phyloP scores from a whole-genome alignment of 169 alveolate genomes.

The Cryptosporidium muris region DNA sequence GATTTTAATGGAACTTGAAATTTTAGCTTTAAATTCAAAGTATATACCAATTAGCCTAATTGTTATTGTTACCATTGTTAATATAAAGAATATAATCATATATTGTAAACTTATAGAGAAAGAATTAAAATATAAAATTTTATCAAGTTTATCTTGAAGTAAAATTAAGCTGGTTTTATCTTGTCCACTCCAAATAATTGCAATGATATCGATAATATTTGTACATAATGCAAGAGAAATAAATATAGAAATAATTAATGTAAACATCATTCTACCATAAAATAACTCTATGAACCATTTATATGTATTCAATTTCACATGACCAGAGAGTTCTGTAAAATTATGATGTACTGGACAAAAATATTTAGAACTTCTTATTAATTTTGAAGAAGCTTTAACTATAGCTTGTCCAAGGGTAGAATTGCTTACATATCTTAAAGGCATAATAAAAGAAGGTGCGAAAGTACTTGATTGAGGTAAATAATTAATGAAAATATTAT shows the following conservation, averaged over 20 bases:
- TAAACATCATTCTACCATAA: constrained; percentile 38
- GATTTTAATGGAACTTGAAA: constrained; percentile 15
- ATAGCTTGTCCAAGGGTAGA: too few species aligned
- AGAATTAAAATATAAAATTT: too few species aligned
- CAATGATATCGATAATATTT: constrained; percentile 6
- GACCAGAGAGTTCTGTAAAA: constrained; percentile 50
- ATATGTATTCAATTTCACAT: constrained; percentile 52
- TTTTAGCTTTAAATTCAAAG: constrained; percentile 32
- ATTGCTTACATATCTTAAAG: too few species aligned
- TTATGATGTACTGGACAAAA: not conserved
- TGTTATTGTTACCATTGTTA: constrained; percentile 1
- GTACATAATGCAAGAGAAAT: constrained; percentile 2
- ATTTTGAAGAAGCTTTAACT: too few species aligned
- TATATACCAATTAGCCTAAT: constrained; percentile 2
- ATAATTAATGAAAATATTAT: too few species aligned
- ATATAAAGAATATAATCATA: constrained; percentile 12
- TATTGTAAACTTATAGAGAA: constrained; percentile 11
- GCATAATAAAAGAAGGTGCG: too few species aligned
- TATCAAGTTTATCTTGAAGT: too few species aligned
- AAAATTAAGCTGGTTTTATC: not conserved
- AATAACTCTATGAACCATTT: constrained; percentile 34
- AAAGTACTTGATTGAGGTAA: too few species aligned
- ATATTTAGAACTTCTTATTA: too few species aligned
- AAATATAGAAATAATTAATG: constrained; percentile 1
- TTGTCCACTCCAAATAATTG: constrained; percentile 62